phyloP scores from a whole-genome alignment of 495 filamentous ascomycete genomes.

The Lophium mytilinum region DNA sequence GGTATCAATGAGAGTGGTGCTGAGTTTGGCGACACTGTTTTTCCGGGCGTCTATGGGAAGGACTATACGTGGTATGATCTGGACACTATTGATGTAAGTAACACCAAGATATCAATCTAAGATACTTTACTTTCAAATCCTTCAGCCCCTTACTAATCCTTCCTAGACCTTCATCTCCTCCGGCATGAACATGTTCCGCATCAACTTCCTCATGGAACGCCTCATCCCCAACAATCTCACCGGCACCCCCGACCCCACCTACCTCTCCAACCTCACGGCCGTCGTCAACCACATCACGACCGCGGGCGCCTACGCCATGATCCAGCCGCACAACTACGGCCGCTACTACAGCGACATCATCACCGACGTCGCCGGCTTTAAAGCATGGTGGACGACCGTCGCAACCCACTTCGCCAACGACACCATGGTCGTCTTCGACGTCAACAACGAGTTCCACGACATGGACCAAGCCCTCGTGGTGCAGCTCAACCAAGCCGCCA shows the following conservation, averaged over 20 bases:
- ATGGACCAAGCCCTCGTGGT: conserved; percentile 65
- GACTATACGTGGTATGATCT: conserved; percentile 25
- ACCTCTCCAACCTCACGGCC: conserved; percentile 38
- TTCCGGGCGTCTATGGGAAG: conserved; percentile 19
- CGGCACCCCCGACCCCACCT: conserved; percentile 35
- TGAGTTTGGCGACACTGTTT: conserved; percentile 21
- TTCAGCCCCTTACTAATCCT: background rate
- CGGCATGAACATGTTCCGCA: conserved; percentile 65
- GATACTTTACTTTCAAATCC: background rate
- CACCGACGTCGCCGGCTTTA: conserved; percentile 52
- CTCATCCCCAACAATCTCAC: conserved; percentile 48
- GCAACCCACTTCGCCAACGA: conserved; percentile 53
- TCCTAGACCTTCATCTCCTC: conserved; percentile 48
- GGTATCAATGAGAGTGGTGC: conserved; percentile 24
- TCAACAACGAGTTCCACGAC: conserved; percentile 70
- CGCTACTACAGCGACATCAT: conserved; percentile 59
- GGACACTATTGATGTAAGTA: conserved; percentile 16
- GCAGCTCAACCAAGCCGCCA: conserved; percentile 65
- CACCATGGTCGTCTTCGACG: conserved; percentile 57
- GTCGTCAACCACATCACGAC: conserved; percentile 49
- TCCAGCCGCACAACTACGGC: conserved; percentile 70
- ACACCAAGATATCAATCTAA: background rate
- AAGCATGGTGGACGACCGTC: conserved; percentile 56
- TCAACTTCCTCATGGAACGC: conserved; percentile 68
- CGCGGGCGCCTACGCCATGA: conserved; percentile 56